Conservation (phyloP, 2,329 filamentous ascomycete species). For the Xylariaceae sp. region DNA sequence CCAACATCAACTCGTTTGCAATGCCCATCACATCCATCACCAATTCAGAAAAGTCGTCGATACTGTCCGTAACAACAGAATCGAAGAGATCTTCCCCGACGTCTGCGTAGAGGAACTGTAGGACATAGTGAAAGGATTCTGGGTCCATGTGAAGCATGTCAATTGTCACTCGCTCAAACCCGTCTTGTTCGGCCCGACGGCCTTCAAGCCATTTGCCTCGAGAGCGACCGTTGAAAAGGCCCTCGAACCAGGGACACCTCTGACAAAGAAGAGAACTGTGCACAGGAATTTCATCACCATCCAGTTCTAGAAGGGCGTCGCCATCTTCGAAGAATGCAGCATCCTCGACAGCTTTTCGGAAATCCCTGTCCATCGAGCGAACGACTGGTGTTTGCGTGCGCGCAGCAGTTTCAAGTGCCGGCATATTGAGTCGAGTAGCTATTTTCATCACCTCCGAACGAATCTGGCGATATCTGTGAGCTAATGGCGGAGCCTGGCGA, state of each 20-base stretch:
- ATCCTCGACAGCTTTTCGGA: conserved; percentile 66
- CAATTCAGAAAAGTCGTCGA: conserved; percentile 86
- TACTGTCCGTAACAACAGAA: conserved; percentile 61
- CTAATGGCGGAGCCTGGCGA: conserved; percentile 59
- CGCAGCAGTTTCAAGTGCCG: conserved; percentile 69
- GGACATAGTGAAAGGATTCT: conserved; percentile 70
- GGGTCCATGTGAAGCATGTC: conserved; percentile 78
- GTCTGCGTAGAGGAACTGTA: conserved; percentile 81
- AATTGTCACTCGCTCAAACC: conserved; percentile 57
- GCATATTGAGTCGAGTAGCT: conserved; percentile 67
- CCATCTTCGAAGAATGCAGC: conserved; percentile 70
- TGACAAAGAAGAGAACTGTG: conserved; percentile 79
- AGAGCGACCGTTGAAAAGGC: conserved; percentile 84
- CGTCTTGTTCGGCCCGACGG: conserved; percentile 50
- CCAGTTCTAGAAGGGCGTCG: conserved; percentile 75
- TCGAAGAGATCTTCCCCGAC: conserved; percentile 78
- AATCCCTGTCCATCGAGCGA: conserved; percentile 63
- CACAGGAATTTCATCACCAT: conserved; percentile 65
- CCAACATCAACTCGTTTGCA: conserved; percentile 93
- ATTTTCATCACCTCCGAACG: conserved; percentile 83
- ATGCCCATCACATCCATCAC: conserved; percentile 85
- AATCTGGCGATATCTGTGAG: conserved; percentile 72
- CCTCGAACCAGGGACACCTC: conserved; percentile 88
- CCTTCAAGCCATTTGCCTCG: conserved; percentile 77
- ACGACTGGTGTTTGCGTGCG: conserved; percentile 67